Base-by-base conservation (phyloP, 139 green algal genomes). In the Astrephomene gubernaculifera region DNA sequence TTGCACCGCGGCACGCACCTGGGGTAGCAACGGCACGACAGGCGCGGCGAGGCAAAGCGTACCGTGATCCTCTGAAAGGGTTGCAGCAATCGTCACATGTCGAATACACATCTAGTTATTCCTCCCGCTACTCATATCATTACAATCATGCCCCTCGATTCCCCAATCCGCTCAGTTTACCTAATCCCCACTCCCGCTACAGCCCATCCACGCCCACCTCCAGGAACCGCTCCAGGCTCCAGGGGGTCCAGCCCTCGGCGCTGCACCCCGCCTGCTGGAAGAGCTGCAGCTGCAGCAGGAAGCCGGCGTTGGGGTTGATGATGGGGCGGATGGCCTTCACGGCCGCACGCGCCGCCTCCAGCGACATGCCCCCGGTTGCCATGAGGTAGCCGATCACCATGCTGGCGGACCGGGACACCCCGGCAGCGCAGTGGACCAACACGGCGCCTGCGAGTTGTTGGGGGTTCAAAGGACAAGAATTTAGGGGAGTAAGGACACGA, bases 341-440 rank as follows among this genome's bases (percentile, higher is more conserved):
- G 25, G 35, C n/a, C 14, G 75, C 60, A 4, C 57, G 41, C 0
- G 87, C 81, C 12, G 52, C 65, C 14, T 64, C 35, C 25, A 78
- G 86, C 35, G 41, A 52, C 8, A 81, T 12, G 21, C 45, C 33
- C 19, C 74, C 71, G 8, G 31, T 43, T 9, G 71, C 74, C 88
- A 91, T 91, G 9, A 91, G 39, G 65, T 87, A 91, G 38, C 65
- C 88, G 9, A 89, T 81, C 10, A 71, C 38, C 36, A 91, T 67
- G 57, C 83, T 52, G 1, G 88, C 88, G 17, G 83, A 89, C n/a
- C 88, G 83, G n/a, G 83, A 89, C 4, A 85, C 41, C 54, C 88
- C 83, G 17, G 79, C 78, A 2, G 61, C 71, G 67, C 84, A 91
- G 80, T 91, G 88, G 74, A 91, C 88, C 68, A 91, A 69, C n/a